Evolutionary conservation across 2,329 filamentous ascomycete species (phyloP).

Genomic region (Talaromyces islandicus): DNA sequence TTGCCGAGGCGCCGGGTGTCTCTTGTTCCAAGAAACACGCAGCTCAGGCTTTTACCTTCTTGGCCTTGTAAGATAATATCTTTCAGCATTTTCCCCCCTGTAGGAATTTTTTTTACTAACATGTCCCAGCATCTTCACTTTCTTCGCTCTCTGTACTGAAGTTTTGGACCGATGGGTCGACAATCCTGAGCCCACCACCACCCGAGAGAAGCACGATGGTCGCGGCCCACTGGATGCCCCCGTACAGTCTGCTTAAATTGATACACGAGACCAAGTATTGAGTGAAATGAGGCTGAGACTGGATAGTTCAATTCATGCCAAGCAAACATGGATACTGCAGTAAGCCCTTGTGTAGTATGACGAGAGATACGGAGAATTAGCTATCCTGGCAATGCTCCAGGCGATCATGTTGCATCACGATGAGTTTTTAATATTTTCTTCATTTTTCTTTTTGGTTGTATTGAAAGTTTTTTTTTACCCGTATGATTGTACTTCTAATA

Average conservation of each 20-base stretch:
- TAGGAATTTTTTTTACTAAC: neutral
- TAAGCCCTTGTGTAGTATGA: neutral
- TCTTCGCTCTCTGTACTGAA: conserved; percentile 34
- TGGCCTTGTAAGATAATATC: conserved; percentile 37
- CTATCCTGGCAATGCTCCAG: no score
- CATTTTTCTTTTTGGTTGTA: neutral
- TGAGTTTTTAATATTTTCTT: neutral
- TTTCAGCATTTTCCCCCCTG: no score
- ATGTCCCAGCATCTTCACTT: conserved; percentile 33
- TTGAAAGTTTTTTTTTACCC: neutral
- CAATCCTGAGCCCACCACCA: conserved; percentile 11
- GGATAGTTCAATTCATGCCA: neutral
- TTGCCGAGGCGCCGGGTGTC: conserved; percentile 25
- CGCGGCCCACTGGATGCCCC: conserved; percentile 9
- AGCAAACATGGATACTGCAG: neutral
- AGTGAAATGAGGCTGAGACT: neutral
- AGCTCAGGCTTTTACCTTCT: conserved; percentile 40
- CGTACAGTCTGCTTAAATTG: neutral
- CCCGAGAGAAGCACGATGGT: conserved; percentile 19
- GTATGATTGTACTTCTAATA: neutral
- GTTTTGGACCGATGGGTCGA: conserved; percentile 29
- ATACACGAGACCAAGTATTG: neutral
- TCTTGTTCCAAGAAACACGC: conserved; percentile 34
- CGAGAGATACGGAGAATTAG: neutral
- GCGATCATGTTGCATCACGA: no score